Conservation (phyloP, 2,329 filamentous ascomycete genomes). For the Diaporthe eres region DNA sequence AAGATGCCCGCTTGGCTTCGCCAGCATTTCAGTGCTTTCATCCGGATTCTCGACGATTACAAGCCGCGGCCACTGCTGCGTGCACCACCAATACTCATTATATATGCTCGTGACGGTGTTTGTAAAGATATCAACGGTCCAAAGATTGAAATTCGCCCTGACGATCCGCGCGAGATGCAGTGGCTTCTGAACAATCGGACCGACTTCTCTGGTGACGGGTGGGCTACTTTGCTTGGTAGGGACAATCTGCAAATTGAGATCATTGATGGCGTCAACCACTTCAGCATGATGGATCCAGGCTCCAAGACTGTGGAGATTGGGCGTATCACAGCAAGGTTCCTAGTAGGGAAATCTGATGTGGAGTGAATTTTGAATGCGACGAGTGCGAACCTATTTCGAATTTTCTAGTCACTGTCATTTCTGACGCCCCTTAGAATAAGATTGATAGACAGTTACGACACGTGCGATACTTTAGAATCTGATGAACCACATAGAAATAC, state of each 20-base stretch:
- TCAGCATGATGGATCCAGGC: slow-evolving; percentile 15
- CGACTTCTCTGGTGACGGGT: slow-evolving; percentile 14
- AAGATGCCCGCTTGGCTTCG: slow-evolving; percentile 20
- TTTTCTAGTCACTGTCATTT: neutral
- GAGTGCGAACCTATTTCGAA: neutral
- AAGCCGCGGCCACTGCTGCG: neutral
- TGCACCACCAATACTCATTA: slow-evolving; percentile 9
- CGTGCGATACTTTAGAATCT: neutral
- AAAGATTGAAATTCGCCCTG: neutral
- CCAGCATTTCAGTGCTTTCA: slow-evolving; percentile 18
- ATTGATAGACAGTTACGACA: neutral
- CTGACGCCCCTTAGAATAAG: neutral
- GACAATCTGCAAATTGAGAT: neutral
- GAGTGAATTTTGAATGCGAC: neutral
- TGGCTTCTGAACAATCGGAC: slow-evolving; percentile 7
- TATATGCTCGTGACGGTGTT: slow-evolving; percentile 14
- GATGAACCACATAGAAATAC: neutral
- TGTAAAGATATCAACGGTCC: neutral
- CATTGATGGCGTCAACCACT: slow-evolving; percentile 11
- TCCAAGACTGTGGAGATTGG: slow-evolving; percentile 1
- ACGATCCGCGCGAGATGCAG: slow-evolving; percentile 14
- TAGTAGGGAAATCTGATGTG: neutral
- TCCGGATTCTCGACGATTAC: slow-evolving; percentile 3
- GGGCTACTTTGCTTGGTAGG: slow-evolving; percentile 9
- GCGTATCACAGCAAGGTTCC: neutral